Base-by-base conservation (phyloP, 139 green algal genomes). In the Asterochloris sp. region DNA sequence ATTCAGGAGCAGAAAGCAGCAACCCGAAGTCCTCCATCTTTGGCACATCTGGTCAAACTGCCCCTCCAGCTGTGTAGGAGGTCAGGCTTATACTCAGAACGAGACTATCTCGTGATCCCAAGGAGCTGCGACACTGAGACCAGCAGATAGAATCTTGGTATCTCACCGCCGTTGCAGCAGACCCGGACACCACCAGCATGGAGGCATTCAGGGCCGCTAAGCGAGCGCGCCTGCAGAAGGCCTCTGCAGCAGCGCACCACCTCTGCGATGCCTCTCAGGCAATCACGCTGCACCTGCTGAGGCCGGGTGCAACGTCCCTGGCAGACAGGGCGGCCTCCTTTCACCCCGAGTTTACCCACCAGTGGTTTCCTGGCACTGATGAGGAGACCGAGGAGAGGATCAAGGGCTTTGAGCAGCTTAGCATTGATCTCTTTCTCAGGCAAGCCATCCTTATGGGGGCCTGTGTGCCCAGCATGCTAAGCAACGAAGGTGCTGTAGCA, bases 301-400 rank as follows among this genome's bases (percentile, higher is more conserved):
- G 60, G 67, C 38, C 38, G 38, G 38, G 38, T 54, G 38, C 38
- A 54, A 54, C 38, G 38, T 54, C 38, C 38, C 38, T 54, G 38
- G 38, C 38, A 54, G 38, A 54, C 38, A 54, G 38, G 23, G n/a
- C 76, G 23, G 38, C 47, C 17, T 54, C 28, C 69, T 91, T 90
- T 63, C 76, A 76, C 11, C 88, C 88, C 10, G 79, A 87, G 10
- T 87, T 91, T 64, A 84, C 61, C 15, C 88, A 92, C 63, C 88
- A 90, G 79, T 69, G 95, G 15, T 96, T 96, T 79, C 89, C 90
- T 0, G 90, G 95, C 15, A 80, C 90, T 17, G 93, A 96, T 87
- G 73, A 88, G 79, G 38, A 54, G 38, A 54, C 38, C 38, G 38
- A 54, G 38, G 38, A 54, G 38, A 54, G 38, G 38, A 91, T 95